Evolutionary conservation across 1,284 basidiomycete genomes (phyloP).

Genomic region (Cystobasidium slooffiae): DNA sequence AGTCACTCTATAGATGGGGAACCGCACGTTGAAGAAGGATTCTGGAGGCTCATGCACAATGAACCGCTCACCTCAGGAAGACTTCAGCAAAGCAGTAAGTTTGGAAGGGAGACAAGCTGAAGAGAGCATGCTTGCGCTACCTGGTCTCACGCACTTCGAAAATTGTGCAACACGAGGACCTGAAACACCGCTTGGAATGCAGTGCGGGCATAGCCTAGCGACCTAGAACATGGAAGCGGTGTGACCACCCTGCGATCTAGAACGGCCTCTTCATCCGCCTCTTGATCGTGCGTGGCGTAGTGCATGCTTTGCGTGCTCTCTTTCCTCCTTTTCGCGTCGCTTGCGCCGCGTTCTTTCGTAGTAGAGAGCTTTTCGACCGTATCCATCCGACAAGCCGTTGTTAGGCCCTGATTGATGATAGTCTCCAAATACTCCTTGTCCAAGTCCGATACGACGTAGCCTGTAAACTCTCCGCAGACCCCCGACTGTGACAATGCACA

Average conservation of each 20-base stretch:
- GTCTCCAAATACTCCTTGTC: slow-evolving; percentile 43
- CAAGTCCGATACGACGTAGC: slow-evolving; percentile 49
- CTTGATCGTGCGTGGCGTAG: not conserved
- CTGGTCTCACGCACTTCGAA: too few relatives aligned
- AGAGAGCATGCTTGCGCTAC: too few relatives aligned
- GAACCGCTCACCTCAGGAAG: too few relatives aligned
- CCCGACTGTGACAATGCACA: slow-evolving; percentile 54
- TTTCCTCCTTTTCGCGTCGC: slow-evolving; percentile 29
- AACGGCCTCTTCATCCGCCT: not conserved
- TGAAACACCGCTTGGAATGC: too few relatives aligned
- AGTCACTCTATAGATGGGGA: too few relatives aligned
- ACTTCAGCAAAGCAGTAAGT: too few relatives aligned
- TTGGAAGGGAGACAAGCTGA: too few relatives aligned
- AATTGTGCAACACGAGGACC: too few relatives aligned
- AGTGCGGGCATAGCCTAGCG: not conserved
- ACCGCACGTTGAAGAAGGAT: too few relatives aligned
- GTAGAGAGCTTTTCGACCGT: slow-evolving; percentile 35
- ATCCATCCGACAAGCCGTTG: slow-evolving; percentile 3
- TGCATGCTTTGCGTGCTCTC: not conserved
- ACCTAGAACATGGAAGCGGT: not conserved
- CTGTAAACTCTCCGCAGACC: slow-evolving; percentile 50
- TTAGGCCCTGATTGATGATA: slow-evolving; percentile 11
- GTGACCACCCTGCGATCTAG: not conserved
- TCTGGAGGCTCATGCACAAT: too few relatives aligned
- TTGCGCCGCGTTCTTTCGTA: slow-evolving; percentile 26